Evolutionary conservation across 345 rosid genomes (phyloP), one percentile per base, ranked within the genome.

Genomic region (Eucalyptus albens): DNA sequence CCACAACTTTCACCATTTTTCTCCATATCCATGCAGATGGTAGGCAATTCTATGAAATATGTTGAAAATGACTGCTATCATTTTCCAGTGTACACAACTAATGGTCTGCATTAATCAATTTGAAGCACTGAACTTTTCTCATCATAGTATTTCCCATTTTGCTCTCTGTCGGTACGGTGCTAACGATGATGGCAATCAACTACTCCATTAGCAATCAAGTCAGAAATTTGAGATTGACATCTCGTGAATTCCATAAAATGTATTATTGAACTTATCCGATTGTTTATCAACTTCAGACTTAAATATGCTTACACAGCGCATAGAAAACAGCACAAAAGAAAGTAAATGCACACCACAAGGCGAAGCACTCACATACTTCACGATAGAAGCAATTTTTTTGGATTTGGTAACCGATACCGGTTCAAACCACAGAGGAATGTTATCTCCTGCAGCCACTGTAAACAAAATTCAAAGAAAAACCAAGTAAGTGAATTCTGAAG

Each of bases 341-440:
- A 26, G 19, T 44, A 65, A 49, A 87, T 21, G 83, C 40, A 56
- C 47, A 90, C 67, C 42, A 50, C 60, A 33, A 37, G 90, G 50
- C 17, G 27, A 44, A 69, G 45, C 89, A 94, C 98, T 96, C 93
- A 95, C 99, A 94, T 96, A 92, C 94, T 93, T 94, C 86, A 91
- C 97, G 88, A 98, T 29, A 6, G 97, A 90, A 87, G 92, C 91
- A 82, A 98, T 94, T 91, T 96, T 92, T 89, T 65, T 91, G 19
- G 99, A 97, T 93, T 97, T 98, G 77, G 94, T 92, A 83, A 97
- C 93, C 5, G 99, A 98, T 86, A 96, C 99, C 1, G 98, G 99
- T 90, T 98, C 99, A 92, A 96, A 98, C 98, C 99, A 98, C 29
- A 98, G 93, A 50, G 98, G 98, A 88, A 94, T 90, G 67, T 93